Evolutionary conservation across 192 early-diverging fungal species (phyloP), one percentile per base, ranked within the genome.

Genomic region (Coemansia sp.): DNA sequence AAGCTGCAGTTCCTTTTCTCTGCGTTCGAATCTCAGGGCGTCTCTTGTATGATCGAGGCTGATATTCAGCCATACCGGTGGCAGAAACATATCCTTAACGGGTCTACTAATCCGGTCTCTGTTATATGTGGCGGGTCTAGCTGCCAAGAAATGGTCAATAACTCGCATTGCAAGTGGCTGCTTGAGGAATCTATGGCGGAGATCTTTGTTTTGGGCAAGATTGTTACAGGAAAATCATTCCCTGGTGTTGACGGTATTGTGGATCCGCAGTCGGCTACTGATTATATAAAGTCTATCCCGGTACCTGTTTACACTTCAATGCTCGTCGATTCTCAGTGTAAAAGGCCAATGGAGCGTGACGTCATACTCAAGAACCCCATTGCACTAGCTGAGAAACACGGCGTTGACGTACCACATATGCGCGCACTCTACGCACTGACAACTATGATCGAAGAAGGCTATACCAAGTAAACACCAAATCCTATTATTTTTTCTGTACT

Each of bases 21-120:
- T 0, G 69, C 64, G 0, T 78, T 84, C n/a, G 73, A 70, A n/a
- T 23, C 39, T 3, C 63, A 70, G 13, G 77, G 77, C 26, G 77
- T 84, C 6, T 69, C 69, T 9, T 75, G 76, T 9, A 66, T 78
- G n/a, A 47, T 78, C n/a, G 73, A 77, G 42, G 6, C 47, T 0
- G 77, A 84, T 39, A 78, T 84, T 26, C 81, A 84, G 81, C 77
- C 73, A 40, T 84, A 78, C 42, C 65, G 81, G 23, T 84, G 81
- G 81, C 81, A 78, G 55, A 84, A 84, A 21, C 81, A 84, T 14
- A 76, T 84, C 11, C 61, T 78, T 28, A 84, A 84, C 17, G 81
- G 76, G 2, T 74, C 73, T 3, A 78, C 77, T 1, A 84, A 84
- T 61, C 81, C 81, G 2, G 77, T 84, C 0, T 83, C 80, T 10